These are phyloP conservation scores for Gamsiella multidivaricata DNA, from an alignment of 192 early-diverging fungal species.

Conservation along the genomic window DNA sequence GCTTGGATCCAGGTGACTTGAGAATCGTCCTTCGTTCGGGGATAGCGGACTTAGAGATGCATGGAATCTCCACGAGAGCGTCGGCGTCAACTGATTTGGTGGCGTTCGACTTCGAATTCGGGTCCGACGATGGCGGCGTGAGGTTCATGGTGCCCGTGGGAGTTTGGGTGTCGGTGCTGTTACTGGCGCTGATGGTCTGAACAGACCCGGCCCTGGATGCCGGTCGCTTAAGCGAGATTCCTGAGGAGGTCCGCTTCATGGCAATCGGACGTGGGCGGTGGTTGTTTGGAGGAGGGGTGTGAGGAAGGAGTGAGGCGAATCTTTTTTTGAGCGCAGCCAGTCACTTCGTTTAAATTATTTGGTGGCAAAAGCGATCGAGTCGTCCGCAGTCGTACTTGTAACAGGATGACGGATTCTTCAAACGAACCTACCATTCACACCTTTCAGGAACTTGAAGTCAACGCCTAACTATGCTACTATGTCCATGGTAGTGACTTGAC, in stretches of 20 bases:
- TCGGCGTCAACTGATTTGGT: not conserved
- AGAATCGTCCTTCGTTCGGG: constrained; percentile 13
- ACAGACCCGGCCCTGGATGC: not conserved
- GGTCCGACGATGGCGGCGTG: constrained; percentile 15
- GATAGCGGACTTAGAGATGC: not conserved
- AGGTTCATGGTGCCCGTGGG: not conserved
- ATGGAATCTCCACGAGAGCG: constrained; percentile 17
- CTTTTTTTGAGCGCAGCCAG: not conserved
- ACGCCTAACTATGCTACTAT: constrained; percentile 1
- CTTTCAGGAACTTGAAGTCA: constrained; percentile 10
- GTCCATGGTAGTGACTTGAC: not conserved
- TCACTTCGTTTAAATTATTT: not conserved
- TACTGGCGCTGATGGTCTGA: not conserved
- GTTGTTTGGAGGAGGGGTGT: not conserved
- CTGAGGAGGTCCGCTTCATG: constrained; percentile 41
- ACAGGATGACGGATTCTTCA: no score
- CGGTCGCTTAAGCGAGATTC: constrained; percentile 48
- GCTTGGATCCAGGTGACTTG: constrained; percentile 25
- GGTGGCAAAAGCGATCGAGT: not conserved
- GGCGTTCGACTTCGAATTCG: not conserved
- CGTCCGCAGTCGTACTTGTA: not conserved
- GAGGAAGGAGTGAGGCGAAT: not conserved
- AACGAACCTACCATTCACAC: not conserved
- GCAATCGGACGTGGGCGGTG: not conserved
- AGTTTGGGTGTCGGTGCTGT: not conserved